Evolutionary conservation across 306 rosid genomes (phyloP), one percentile per base, ranked within the genome.

Genomic region (Alnus glutinosa): DNA sequence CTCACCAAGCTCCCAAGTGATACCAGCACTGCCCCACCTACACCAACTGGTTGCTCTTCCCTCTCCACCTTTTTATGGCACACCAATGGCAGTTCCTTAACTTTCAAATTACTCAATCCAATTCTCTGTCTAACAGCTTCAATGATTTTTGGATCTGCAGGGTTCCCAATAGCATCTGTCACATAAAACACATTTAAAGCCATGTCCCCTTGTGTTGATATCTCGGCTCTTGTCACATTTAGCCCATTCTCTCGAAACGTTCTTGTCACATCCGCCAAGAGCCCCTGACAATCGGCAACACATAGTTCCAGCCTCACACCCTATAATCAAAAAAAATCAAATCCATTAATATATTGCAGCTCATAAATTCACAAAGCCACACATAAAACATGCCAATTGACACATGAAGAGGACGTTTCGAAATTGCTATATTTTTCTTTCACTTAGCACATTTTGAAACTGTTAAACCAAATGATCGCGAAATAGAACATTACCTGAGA

Each of bases 181-280:
- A 95, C 97, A 55, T 91, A 95, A 81, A 95, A 91, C 7, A 90
- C 58, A 79, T 95, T 95, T 13, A 76, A 73, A 15, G 92, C 94
- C 75, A 75, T 85, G 46, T 86, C 91, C 0, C 28, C 80, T 3
- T 32, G 36, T 42, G 99, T 91, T 34, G 93, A 89, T 66, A 95
- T 85, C 88, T 95, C 99, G 1, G 99, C 98, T 77, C 99, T 85
- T 0, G 94, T 91, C 66, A 95, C 93, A 55, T 93, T 95, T 11
- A 95, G 87, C 7, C 97, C 96, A 63, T 93, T 93, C 72, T 95
- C 99, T 52, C 98, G 86, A 77, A 95, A 95, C 11, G 97, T 95
- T 82, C 99, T 88, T 55, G 90, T 93, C 12, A 95, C 97, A 34
- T 87, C 91, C 5, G 99, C 99, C 54, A 95, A 85, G 30, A 95